Conservation (phyloP, 1,284 basidiomycete species). For the Pterula multifida region DNA sequence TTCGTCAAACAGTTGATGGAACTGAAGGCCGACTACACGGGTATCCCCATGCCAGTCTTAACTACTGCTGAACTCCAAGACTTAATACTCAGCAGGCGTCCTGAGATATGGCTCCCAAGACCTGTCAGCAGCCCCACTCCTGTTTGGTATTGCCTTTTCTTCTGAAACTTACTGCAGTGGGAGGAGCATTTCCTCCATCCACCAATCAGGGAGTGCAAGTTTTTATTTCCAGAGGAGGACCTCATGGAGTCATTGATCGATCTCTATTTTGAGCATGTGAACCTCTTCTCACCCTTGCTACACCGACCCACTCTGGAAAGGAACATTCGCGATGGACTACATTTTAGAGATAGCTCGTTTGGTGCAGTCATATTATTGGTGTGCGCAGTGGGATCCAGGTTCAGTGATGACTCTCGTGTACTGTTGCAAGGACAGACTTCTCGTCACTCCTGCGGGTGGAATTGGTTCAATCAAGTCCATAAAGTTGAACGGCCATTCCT, state of each 20-base stretch:
- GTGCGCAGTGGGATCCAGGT: conserved; percentile 33
- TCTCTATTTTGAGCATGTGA: conserved; percentile 28
- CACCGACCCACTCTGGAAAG: conserved; percentile 30
- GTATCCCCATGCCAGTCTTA: neutral
- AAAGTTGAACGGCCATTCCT: neutral
- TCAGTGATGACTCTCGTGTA: conserved; percentile 29
- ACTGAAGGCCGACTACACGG: neutral
- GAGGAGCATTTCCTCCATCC: neutral
- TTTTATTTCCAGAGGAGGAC: conserved; percentile 18
- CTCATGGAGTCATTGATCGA: conserved; percentile 28
- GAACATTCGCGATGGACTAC: conserved; percentile 23
- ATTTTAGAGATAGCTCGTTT: conserved; percentile 27
- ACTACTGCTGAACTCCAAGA: neutral
- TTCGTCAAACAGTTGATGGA: neutral
- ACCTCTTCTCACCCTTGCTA: conserved; percentile 28
- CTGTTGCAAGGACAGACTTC: conserved; percentile 17
- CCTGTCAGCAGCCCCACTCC: neutral
- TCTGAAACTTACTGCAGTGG: neutral
- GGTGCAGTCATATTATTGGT: conserved; percentile 31
- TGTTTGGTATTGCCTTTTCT: neutral
- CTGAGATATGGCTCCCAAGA: neutral
- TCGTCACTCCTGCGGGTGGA: conserved; percentile 28
- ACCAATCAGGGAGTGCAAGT: neutral
- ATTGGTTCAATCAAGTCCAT: conserved; percentile 26
- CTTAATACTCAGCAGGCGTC: neutral